These are phyloP conservation scores for Colletotrichum costaricense DNA, from an alignment of 2,329 filamentous ascomycete genomes.

Conservation along the genomic window DNA sequence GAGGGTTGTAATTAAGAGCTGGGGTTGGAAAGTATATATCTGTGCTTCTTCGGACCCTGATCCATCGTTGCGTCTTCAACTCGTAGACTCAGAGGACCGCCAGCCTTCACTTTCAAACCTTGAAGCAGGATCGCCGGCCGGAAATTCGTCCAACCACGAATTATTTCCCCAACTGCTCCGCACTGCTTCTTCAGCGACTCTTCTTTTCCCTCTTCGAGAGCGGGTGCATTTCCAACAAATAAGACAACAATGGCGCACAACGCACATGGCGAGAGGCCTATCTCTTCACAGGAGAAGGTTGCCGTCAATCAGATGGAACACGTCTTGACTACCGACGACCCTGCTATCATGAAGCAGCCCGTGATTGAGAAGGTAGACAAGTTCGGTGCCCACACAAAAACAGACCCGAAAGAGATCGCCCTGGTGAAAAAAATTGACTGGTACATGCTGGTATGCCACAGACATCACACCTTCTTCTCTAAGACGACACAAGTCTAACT, in stretches of 20 bases:
- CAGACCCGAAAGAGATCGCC: conserved; percentile 50
- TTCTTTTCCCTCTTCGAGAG: neutral
- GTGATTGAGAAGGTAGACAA: conserved; percentile 44
- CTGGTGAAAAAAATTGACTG: conserved; percentile 49
- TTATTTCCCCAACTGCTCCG: neutral
- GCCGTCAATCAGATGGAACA: conserved; percentile 30
- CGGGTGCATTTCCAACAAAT: accelerated
- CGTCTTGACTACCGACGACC: conserved; percentile 22
- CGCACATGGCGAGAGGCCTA: neutral
- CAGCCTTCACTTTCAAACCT: neutral
- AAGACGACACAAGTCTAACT: neutral
- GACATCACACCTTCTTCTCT: accelerated
- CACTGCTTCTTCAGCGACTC: neutral
- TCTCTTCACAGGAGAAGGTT: conserved; percentile 27
- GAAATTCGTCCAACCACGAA: neutral
- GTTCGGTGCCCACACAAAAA: conserved; percentile 52
- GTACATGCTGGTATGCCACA: conserved; percentile 44
- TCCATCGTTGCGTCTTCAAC: neutral
- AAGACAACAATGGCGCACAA: conserved; percentile 3
- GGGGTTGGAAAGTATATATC: neutral
- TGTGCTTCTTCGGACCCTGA: neutral
- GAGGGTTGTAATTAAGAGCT: neutral
- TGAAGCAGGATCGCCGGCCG: neutral
- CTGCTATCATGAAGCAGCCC: conserved; percentile 31
- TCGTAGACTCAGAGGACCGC: neutral